Conservation (phyloP, 345 rosid genomes). For the Aegle marmelos region DNA sequence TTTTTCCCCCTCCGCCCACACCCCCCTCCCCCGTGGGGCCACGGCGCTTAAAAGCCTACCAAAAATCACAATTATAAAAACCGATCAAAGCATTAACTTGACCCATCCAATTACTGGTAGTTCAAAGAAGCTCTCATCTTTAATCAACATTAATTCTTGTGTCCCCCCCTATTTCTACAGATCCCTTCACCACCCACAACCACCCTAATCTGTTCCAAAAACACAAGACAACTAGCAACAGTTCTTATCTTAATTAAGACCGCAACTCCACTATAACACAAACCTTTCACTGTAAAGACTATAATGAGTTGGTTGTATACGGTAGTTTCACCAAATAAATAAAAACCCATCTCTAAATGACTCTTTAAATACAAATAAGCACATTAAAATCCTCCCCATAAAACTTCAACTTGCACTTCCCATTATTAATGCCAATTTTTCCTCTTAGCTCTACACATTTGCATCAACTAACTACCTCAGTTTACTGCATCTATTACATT, state of each 20-base stretch:
- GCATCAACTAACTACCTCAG: constrained; percentile 21
- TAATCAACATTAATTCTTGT: constrained; percentile 13
- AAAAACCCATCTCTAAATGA: constrained; percentile 8
- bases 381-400: constrained; percentile 10
- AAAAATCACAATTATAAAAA: neutral
- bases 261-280: constrained; percentile 16
- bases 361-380: neutral
- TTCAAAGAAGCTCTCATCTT: constrained; percentile 7
- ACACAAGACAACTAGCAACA: neutral
- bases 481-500: neutral
- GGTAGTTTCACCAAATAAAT: constrained; percentile 19
- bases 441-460: neutral
- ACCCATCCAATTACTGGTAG: constrained; percentile 7
- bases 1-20: no score
- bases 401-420: constrained; percentile 16
- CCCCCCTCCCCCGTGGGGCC: no score
- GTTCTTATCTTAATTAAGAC: constrained; percentile 4
- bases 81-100: constrained; percentile 8
- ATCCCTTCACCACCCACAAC: constrained; percentile 23
- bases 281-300: constrained; percentile 18
- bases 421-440: constrained; percentile 7
- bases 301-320: constrained; percentile 12
- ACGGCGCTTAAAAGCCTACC: neutral
- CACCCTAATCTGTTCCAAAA: constrained; percentile 2
- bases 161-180: constrained; percentile 17